A percentile compares a stretch with the other conserved stretches of the same genome.
Conservation (phyloP, 805 yeast species). For the Pichia membranifaciens region DNA sequence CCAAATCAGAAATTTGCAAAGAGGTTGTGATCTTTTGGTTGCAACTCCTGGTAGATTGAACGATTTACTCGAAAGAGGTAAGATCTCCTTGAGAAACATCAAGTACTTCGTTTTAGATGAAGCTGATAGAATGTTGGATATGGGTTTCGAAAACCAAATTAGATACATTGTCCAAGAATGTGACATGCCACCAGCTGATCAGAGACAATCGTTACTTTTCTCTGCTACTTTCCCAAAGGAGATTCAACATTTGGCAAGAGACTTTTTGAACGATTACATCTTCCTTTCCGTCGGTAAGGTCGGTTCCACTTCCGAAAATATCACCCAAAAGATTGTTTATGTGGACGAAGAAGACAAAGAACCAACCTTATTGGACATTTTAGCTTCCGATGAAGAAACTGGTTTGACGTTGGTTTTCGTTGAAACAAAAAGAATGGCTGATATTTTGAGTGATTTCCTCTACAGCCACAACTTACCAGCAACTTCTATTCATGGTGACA, state of each 20-base stretch:
- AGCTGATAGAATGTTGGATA: constrained; percentile 99
- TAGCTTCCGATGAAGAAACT: constrained; percentile 59
- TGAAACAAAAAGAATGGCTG: constrained; percentile 99
- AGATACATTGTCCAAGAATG: constrained; percentile 96
- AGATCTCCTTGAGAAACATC: constrained; percentile 81
- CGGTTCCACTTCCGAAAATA: constrained; percentile 98
- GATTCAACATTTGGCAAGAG: constrained; percentile 95
- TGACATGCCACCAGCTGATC: constrained; percentile 90
- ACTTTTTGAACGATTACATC: constrained; percentile 91
- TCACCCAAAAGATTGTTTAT: constrained; percentile 86
- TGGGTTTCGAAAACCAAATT: constrained; percentile 99
- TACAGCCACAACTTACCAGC: constrained; percentile 89
- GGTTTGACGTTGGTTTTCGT: constrained; percentile 93
- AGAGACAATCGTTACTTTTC: constrained; percentile 97
- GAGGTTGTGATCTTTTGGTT: constrained; percentile 93
- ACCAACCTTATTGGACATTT: constrained; percentile 81
- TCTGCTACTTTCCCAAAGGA: constrained; percentile 99
- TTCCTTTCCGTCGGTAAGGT: constrained; percentile 98
- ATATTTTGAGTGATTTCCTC: constrained; percentile 86
- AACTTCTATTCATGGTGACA: constrained; percentile 98
- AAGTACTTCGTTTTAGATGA: constrained; percentile 94
- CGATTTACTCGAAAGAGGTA: constrained; percentile 92
- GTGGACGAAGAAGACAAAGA: constrained; percentile 94
- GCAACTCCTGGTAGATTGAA: constrained; percentile 99
- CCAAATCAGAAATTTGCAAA: constrained; percentile 82